A percentile compares a stretch with the other conserved stretches of the same genome.
Conservation (phyloP, 768 basidiomycete species). For the Coprinopsis sp. region DNA sequence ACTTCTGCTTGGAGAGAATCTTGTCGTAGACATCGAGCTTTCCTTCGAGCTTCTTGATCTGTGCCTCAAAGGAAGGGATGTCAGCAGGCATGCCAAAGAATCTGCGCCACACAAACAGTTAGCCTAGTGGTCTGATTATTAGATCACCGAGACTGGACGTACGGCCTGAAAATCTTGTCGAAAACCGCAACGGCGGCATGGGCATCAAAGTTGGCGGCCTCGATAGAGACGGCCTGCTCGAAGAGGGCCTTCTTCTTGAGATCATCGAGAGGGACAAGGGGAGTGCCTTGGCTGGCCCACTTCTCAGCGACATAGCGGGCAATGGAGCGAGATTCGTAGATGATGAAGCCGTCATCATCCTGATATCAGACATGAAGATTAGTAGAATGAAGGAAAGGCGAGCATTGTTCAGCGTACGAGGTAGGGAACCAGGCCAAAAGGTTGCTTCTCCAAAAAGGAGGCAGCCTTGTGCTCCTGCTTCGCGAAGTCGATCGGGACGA, state of each 20-base stretch:
- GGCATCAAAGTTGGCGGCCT: slow-evolving; percentile 50
- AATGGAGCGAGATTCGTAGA: slow-evolving; percentile 67
- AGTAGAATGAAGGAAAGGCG: not conserved
- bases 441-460: slow-evolving; percentile 37
- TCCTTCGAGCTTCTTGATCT: not conserved
- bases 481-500: slow-evolving; percentile 31
- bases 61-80: too few relatives aligned
- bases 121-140: too few relatives aligned
- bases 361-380: slow-evolving; percentile 14
- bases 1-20: slow-evolving; percentile 52
- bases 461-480: slow-evolving; percentile 34
- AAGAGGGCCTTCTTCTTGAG: slow-evolving; percentile 37
- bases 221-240: slow-evolving; percentile 50
- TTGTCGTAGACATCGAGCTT: slow-evolving; percentile 52
- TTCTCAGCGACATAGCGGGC: slow-evolving; percentile 54
- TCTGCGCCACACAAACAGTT: too few relatives aligned
- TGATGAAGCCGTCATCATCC: slow-evolving; percentile 59
- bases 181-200: slow-evolving; percentile 34
- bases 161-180: slow-evolving; percentile 52
- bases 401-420: slow-evolving; percentile 22
- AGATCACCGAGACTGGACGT: too few relatives aligned
- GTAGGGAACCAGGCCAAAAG: slow-evolving; percentile 48
- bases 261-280: slow-evolving; percentile 45
- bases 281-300: slow-evolving; percentile 45
- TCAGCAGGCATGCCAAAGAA: too few relatives aligned